These are phyloP conservation scores for Candida albicans DNA, from an alignment of 1,139 yeast genomes.

Conservation along the genomic window DNA sequence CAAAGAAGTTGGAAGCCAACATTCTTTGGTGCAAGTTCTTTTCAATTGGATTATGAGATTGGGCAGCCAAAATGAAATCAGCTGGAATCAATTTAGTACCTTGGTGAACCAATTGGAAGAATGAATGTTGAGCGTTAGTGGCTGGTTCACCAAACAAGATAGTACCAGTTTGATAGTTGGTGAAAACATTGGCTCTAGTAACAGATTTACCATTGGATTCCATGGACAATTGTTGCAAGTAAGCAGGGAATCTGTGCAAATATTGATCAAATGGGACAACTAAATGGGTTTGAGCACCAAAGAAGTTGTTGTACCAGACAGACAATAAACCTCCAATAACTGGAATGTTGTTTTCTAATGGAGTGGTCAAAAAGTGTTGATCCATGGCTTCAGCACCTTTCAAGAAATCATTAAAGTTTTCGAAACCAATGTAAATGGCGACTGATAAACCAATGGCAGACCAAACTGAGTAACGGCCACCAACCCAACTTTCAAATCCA, in stretches of 20 bases:
- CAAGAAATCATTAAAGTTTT: constrained; percentile 85
- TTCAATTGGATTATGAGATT: constrained; percentile 97
- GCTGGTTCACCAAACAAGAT: constrained; percentile 98
- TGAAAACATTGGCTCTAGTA: constrained; percentile 85
- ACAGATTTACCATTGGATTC: constrained; percentile 98
- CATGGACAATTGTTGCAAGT: constrained; percentile 97
- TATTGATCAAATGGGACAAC: constrained; percentile 99
- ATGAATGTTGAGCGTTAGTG: constrained; percentile 97
- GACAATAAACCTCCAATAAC: constrained; percentile 87
- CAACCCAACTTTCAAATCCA: constrained; percentile 98
- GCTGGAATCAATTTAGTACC: constrained; percentile 97
- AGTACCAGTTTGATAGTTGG: constrained; percentile 93
- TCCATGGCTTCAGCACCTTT: constrained; percentile 98
- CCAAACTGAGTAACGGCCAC: constrained; percentile 99
- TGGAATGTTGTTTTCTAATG: constrained; percentile 90
- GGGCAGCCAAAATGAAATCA: constrained; percentile 94
- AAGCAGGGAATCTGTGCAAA: constrained; percentile 98
- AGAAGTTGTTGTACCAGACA: constrained; percentile 98
- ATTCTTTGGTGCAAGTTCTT: constrained; percentile 91
- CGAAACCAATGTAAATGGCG: constrained; percentile 91
- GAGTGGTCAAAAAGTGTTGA: constrained; percentile 80
- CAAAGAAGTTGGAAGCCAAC: constrained; percentile 98
- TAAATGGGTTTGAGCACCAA: constrained; percentile 95
- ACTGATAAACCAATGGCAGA: constrained; percentile 96
- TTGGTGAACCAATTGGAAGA: constrained; percentile 98